phyloP scores from a whole-genome alignment of 2,329 filamentous ascomycete genomes.

The Ilyonectria destructans region DNA sequence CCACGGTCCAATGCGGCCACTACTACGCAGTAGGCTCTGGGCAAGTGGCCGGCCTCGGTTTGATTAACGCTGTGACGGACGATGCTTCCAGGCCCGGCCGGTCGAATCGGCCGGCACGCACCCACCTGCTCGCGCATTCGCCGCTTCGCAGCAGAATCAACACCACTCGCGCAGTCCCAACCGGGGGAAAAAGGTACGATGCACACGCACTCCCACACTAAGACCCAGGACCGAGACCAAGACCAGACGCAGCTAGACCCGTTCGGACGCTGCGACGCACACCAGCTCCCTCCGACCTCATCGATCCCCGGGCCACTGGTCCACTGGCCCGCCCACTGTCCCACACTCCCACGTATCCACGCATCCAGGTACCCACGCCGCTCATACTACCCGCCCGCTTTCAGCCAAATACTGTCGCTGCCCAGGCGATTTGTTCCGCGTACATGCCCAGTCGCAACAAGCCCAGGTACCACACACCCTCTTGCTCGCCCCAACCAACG shows the following conservation, averaged over 20 bases:
- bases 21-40: constrained; percentile 16
- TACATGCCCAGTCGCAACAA: background rate
- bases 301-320: constrained; percentile 11
- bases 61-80: constrained; percentile 45
- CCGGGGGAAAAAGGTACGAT: constrained; percentile 12
- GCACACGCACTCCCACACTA: constrained; percentile 17
- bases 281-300: background rate
- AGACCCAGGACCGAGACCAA: constrained; percentile 10
- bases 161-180: background rate
- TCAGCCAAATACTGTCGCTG: background rate
- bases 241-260: constrained; percentile 5
- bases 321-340: constrained; percentile 10
- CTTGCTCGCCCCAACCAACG: constrained; percentile 39
- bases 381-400: constrained; percentile 9
- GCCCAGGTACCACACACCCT: constrained; percentile 41
- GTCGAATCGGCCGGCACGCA: constrained; percentile 42
- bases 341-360: constrained; percentile 18
- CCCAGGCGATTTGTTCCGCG: background rate
- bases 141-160: constrained; percentile 8
- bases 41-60: constrained; percentile 49
- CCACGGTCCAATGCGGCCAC: constrained; percentile 42
- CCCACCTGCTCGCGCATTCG: constrained; percentile 30
- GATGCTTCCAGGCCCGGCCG: constrained; percentile 40
- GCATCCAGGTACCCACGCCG: constrained; percentile 22
- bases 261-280: constrained; percentile 10